Evolutionary conservation across 306 rosid genomes (phyloP).

Genomic region (Glycine tomentella): DNA sequence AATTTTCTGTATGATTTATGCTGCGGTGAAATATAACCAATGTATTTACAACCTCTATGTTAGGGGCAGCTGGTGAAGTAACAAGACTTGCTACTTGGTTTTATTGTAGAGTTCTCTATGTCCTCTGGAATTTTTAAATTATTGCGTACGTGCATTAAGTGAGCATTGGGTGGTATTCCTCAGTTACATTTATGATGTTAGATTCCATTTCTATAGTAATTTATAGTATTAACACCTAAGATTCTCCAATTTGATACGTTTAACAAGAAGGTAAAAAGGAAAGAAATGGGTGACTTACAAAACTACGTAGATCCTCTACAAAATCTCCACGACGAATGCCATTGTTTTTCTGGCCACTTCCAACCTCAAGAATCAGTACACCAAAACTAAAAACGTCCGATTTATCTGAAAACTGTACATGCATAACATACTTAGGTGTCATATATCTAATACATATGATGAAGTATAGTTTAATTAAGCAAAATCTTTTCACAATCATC

Average conservation of each 20-base stretch:
- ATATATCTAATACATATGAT: background rate
- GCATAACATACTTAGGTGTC: background rate
- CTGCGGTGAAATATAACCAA: background rate
- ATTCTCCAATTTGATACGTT: background rate
- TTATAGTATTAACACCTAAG: too few relatives aligned
- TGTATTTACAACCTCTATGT: background rate
- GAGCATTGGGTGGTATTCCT: background rate
- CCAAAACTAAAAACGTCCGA: slow-evolving; percentile 19
- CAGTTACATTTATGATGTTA: too few relatives aligned
- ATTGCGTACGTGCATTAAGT: too few relatives aligned
- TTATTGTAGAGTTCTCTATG: background rate
- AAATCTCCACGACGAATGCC: too few relatives aligned
- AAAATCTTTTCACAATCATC: too few relatives aligned
- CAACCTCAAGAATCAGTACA: background rate
- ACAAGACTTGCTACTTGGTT: background rate
- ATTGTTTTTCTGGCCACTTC: background rate
- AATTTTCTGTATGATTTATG: background rate
- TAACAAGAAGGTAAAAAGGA: background rate
- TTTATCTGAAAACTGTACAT: background rate
- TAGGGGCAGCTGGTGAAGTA: background rate
- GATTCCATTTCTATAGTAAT: too few relatives aligned
- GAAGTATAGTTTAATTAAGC: too few relatives aligned
- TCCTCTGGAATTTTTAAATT: too few relatives aligned
- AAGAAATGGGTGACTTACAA: background rate
- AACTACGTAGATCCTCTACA: background rate